Evolutionary conservation across 75 land plant genomes (phyloP).

Genomic region (Pinus taeda): DNA sequence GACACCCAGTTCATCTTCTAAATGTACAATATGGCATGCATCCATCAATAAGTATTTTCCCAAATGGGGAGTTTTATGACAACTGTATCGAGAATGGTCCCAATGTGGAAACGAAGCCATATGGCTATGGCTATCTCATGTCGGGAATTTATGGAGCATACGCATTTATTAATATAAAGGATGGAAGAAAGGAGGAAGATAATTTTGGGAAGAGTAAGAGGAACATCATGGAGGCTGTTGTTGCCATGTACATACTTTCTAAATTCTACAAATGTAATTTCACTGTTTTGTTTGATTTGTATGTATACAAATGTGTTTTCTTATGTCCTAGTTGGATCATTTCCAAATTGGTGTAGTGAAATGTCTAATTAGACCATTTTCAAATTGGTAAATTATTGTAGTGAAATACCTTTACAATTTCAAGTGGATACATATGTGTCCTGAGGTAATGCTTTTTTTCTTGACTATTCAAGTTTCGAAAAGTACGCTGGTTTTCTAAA

Average conservation of each 20-base stretch:
- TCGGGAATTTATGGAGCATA: slow-evolving; percentile 61
- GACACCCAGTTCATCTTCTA: slow-evolving; percentile 83
- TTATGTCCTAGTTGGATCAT: neutral
- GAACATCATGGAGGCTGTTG: slow-evolving; percentile 63
- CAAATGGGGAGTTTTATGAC: slow-evolving; percentile 86
- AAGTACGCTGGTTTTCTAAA: neutral
- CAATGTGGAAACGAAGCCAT: slow-evolving; percentile 39
- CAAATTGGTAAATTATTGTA: neutral
- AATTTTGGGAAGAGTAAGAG: slow-evolving; percentile 38
- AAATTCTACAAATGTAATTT: slow-evolving; percentile 29
- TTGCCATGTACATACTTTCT: slow-evolving; percentile 33
- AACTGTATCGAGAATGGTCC: slow-evolving; percentile 47
- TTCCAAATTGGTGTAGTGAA: neutral
- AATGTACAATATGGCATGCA: slow-evolving; percentile 92
- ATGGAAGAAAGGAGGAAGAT: slow-evolving; percentile 42
- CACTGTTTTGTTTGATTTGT: neutral
- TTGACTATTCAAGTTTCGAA: neutral
- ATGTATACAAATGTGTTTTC: too few species aligned
- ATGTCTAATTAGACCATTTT: neutral
- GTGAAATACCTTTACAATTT: neutral
- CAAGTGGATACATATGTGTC: neutral
- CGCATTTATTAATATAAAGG: slow-evolving; percentile 57
- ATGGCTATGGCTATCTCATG: slow-evolving; percentile 26
- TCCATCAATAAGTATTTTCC: slow-evolving; percentile 87
- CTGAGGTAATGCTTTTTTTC: too few species aligned